These are phyloP conservation scores for Bacterosira constricta DNA, from an alignment of 108 stramenopile genomes.

Conservation along the genomic window DNA sequence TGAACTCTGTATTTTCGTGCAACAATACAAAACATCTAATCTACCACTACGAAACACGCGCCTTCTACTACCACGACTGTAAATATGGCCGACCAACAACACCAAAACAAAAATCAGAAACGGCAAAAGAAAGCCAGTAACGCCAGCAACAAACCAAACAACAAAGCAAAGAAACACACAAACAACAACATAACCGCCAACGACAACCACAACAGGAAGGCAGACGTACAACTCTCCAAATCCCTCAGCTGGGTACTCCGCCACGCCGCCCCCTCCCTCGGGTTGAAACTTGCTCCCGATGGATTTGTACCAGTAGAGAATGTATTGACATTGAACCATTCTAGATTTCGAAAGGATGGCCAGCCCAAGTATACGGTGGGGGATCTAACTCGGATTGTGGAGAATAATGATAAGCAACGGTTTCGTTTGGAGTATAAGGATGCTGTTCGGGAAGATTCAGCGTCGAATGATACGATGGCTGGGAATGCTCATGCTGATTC, in stretches of 20 bases:
- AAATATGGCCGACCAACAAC: too few relatives aligned
- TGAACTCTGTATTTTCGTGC: too few relatives aligned
- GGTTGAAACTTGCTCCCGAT: slow-evolving; percentile 60
- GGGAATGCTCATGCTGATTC: too few relatives aligned
- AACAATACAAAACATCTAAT: too few relatives aligned
- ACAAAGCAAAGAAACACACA: too few relatives aligned
- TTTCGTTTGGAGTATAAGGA: slow-evolving; percentile 56
- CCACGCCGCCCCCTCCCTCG: slow-evolving; percentile 69
- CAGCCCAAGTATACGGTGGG: slow-evolving; percentile 40
- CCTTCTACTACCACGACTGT: too few relatives aligned
- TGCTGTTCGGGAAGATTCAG: background rate
- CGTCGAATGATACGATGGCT: background rate
- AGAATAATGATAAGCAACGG: slow-evolving; percentile 72
- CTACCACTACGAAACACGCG: too few relatives aligned
- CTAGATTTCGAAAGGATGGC: slow-evolving; percentile 38
- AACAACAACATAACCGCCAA: too few relatives aligned
- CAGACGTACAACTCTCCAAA: slow-evolving; percentile 52
- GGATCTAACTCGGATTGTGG: slow-evolving; percentile 63
- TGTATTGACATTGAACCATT: slow-evolving; percentile 54
- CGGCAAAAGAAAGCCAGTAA: too few relatives aligned
- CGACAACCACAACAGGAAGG: too few relatives aligned
- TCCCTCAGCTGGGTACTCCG: slow-evolving; percentile 75
- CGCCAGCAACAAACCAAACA: too few relatives aligned
- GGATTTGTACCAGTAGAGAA: slow-evolving; percentile 74
- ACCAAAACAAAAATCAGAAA: too few relatives aligned